Percentiles rank a stretch among this genome's conserved stretches.
Conservation (phyloP, 1,284 basidiomycete species). For the Exsudoporus floridanus region DNA sequence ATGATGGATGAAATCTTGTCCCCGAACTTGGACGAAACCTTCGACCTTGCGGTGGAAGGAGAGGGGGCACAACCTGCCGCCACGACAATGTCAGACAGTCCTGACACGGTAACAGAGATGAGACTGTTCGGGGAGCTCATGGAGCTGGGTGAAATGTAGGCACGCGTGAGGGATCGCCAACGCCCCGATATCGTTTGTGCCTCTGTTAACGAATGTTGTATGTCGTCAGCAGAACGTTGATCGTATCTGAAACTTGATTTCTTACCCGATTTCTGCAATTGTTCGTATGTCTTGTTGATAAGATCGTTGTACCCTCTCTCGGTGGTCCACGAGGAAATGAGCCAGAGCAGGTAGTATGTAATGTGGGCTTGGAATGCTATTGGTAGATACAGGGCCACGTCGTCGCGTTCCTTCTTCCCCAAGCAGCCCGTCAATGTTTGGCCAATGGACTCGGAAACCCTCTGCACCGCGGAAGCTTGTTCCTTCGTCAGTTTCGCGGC, state of each 20-base stretch:
- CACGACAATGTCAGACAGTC: constrained; percentile 8
- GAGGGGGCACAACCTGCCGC: constrained; percentile 7
- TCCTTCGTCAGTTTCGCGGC: neutral
- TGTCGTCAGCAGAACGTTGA: neutral
- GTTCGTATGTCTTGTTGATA: constrained; percentile 5
- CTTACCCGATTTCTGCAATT: constrained; percentile 7
- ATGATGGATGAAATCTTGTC: constrained; percentile 10
- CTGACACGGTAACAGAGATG: neutral
- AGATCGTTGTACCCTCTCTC: constrained; percentile 1
- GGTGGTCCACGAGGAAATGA: constrained; percentile 15
- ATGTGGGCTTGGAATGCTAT: constrained; percentile 15
- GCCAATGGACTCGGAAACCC: neutral
- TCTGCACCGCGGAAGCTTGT: neutral
- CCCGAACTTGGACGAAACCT: constrained; percentile 2
- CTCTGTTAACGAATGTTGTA: constrained; percentile 5
- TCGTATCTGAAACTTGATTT: neutral
- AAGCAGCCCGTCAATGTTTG: neutral
- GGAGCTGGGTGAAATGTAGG: constrained; percentile 8
- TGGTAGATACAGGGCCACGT: constrained; percentile 3
- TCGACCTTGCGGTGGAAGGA: neutral
- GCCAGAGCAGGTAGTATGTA: neutral
- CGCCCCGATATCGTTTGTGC: constrained; percentile 8
- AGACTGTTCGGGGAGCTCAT: neutral
- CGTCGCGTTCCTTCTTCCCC: neutral
- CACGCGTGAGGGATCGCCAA: constrained; percentile 19